These are phyloP conservation scores for Musa itinerans DNA, from an alignment of 176 grass and related monocot species.

Conservation along the genomic window DNA sequence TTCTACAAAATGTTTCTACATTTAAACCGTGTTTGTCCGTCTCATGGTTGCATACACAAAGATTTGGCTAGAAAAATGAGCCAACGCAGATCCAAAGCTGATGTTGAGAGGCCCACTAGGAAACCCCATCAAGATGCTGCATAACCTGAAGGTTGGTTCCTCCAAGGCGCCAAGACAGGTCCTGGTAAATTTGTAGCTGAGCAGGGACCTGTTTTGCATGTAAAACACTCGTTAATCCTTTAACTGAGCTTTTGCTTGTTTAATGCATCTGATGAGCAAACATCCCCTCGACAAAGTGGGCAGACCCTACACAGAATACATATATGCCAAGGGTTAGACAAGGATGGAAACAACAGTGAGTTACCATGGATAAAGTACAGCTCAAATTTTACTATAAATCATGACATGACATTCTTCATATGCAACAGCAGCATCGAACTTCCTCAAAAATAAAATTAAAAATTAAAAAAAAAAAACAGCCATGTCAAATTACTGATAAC, in stretches of 20 bases:
- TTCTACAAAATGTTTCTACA: slow-evolving; percentile 1
- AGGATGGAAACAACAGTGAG: not conserved
- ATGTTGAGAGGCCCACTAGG: not conserved
- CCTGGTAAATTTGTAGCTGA: not conserved
- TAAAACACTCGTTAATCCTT: not conserved
- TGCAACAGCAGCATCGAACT: not conserved
- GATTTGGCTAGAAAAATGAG: not conserved
- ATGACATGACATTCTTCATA: not conserved
- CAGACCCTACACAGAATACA: slow-evolving; percentile 54
- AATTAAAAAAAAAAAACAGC: too few species aligned
- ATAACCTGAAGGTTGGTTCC: not conserved
- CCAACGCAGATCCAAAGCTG: not conserved
- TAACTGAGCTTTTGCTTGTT: slow-evolving; percentile 31
- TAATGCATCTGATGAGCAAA: slow-evolving; percentile 59
- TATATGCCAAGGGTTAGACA: slow-evolving; percentile 16
- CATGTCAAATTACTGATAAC: too few species aligned
- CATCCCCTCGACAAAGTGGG: slow-evolving; percentile 87
- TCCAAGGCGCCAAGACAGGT: not conserved
- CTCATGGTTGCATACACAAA: not conserved
- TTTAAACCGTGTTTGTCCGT: not conserved
- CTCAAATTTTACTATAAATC: too few species aligned
- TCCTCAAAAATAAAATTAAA: too few species aligned
- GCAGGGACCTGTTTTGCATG: not conserved
- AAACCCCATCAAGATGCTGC: not conserved
- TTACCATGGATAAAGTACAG: not conserved